These are phyloP conservation scores for Naganishia albida DNA, from an alignment of 1,284 basidiomycete genomes.

Conservation along the genomic window DNA sequence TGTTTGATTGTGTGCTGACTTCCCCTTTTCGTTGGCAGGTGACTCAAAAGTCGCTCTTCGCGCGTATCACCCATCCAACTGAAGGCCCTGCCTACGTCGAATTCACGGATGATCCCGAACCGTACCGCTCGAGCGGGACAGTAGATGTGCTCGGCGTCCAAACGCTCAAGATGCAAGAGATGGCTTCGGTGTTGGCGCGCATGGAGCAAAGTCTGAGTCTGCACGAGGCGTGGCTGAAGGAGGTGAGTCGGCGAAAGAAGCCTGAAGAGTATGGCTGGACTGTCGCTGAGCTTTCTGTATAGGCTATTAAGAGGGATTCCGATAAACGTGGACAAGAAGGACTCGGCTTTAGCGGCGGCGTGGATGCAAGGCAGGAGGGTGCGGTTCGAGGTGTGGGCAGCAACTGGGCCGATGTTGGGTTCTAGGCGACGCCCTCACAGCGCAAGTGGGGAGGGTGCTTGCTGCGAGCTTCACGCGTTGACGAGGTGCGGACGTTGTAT, in stretches of 20 bases:
- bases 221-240: constrained; percentile 30
- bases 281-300: not conserved
- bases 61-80: constrained; percentile 1
- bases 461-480: not conserved
- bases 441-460: not conserved
- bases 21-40: constrained; percentile 1
- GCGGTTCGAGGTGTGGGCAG: constrained; percentile 29
- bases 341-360: not conserved
- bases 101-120: constrained; percentile 30
- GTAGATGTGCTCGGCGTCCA: constrained; percentile 4
- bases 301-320: constrained; percentile 6
- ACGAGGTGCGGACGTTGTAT: not conserved
- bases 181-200: not conserved
- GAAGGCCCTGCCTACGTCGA: constrained; percentile 1
- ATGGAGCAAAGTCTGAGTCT: constrained; percentile 24
- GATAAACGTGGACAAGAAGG: constrained; percentile 1
- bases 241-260: constrained; percentile 12
- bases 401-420: constrained; percentile 33
- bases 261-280: too few relatives aligned
- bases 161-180: constrained; percentile 2
- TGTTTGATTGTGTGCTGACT: not conserved
- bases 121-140: constrained; percentile 9
- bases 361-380: constrained; percentile 8
- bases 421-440: constrained; percentile 13
- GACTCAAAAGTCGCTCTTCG: not conserved